phyloP scores from a whole-genome alignment of 2,329 filamentous ascomycete genomes.

The Hansfordia pulvinata region DNA sequence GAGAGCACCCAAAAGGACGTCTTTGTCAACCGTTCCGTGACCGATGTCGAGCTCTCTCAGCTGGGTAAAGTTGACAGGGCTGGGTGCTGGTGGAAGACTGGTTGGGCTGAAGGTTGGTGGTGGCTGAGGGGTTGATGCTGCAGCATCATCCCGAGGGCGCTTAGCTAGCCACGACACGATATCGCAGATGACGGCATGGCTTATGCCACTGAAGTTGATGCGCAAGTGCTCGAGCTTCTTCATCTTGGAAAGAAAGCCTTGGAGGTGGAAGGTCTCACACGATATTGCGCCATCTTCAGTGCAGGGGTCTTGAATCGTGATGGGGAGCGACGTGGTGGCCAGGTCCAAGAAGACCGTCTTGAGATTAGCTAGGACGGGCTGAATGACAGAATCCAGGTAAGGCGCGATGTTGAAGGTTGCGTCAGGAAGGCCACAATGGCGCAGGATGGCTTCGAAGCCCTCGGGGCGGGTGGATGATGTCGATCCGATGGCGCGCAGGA shows the following conservation, averaged over 20 bases:
- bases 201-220: constrained; percentile 27
- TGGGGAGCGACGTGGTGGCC: constrained; percentile 3
- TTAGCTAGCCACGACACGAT: constrained; percentile 25
- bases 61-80: constrained; percentile 15
- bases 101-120: constrained; percentile 4
- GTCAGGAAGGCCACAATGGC: constrained; percentile 19
- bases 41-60: constrained; percentile 31
- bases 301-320: constrained; percentile 2
- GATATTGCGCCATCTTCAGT: background rate
- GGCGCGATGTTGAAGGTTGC: constrained; percentile 30
- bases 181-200: constrained; percentile 5
- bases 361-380: constrained; percentile 28
- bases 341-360: constrained; percentile 28
- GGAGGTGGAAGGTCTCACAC: constrained; percentile 1
- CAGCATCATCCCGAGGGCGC: constrained; percentile 2
- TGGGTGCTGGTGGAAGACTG: constrained; percentile 6
- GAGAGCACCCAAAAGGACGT: constrained; percentile 19
- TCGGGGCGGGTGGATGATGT: constrained; percentile 21
- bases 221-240: constrained; percentile 35
- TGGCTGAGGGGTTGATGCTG: constrained; percentile 1
- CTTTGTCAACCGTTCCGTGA: constrained; percentile 14
- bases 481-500: constrained; percentile 26
- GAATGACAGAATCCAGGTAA: constrained; percentile 20
- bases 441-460: constrained; percentile 33
- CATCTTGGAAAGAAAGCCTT: constrained; percentile 22